Evolutionary conservation across 2,329 filamentous ascomycete species (phyloP).

Genomic region (Colletotrichum coccodes): DNA sequence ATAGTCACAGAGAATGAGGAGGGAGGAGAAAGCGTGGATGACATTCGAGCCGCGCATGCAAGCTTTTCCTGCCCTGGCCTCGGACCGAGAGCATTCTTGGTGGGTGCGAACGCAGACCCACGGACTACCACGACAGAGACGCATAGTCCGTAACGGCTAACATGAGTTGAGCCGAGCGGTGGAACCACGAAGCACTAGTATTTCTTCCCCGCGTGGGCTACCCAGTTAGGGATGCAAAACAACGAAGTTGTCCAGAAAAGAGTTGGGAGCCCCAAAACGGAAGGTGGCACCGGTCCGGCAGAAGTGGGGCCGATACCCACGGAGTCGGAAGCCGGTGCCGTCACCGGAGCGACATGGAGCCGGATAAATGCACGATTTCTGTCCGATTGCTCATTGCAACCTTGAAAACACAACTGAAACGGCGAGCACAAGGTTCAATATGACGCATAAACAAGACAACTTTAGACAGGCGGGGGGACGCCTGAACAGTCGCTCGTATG

Average conservation of each 20-base stretch:
- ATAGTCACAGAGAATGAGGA: background rate
- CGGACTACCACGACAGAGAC: too few species aligned
- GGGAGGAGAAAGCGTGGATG: background rate
- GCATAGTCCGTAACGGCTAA: too few species aligned
- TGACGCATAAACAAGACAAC: background rate
- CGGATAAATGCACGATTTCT: background rate
- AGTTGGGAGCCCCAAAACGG: background rate
- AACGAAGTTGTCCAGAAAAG: background rate
- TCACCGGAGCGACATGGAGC: background rate
- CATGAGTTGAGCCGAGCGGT: too few species aligned
- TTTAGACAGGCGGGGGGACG: background rate
- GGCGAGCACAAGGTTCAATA: background rate
- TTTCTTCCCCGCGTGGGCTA: background rate
- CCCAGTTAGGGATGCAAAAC: background rate
- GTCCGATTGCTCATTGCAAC: background rate
- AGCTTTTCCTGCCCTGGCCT: background rate
- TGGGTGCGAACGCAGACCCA: background rate
- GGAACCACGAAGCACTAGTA: too few species aligned
- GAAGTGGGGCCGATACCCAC: background rate
- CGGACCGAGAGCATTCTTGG: background rate
- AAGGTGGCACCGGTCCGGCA: constrained; percentile 1
- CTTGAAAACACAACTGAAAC: background rate
- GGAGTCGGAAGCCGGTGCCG: background rate
- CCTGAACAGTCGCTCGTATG: background rate
- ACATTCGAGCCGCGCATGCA: background rate